These are phyloP conservation scores for Picochlorum sp. DNA, from an alignment of 139 green algal species.

Conservation along the genomic window DNA sequence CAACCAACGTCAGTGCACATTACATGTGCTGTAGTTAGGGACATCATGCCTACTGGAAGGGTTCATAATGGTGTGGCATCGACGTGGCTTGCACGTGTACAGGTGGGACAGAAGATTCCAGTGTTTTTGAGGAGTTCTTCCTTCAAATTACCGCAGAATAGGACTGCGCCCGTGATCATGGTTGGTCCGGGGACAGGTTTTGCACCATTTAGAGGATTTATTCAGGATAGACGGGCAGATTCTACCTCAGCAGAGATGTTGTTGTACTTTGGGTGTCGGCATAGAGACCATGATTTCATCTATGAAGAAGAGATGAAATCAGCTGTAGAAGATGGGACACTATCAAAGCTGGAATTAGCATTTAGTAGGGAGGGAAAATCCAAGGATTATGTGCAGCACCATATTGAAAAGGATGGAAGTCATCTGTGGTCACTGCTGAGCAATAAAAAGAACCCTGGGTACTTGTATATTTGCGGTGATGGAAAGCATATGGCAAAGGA, in stretches of 20 bases:
- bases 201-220: constrained; percentile 93
- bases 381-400: constrained; percentile 87
- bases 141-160: constrained; percentile 78
- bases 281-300: constrained; percentile 68
- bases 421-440: constrained; percentile 31
- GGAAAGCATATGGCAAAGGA: constrained; percentile 94
- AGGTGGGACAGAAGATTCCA: constrained; percentile 32
- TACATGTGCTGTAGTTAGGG: constrained; percentile 73
- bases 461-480: constrained; percentile 94
- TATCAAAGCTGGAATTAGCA: constrained; percentile 64
- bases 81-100: constrained; percentile 37
- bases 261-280: constrained; percentile 87
- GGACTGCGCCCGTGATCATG: constrained; percentile 78
- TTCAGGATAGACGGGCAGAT: constrained; percentile 73
- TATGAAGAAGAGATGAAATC: constrained; percentile 74
- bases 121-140: constrained; percentile 74
- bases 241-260: constrained; percentile 14
- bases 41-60: constrained; percentile 55
- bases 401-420: constrained; percentile 45
- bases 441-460: constrained; percentile 21
- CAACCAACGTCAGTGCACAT: constrained; percentile 61
- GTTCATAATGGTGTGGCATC: constrained; percentile 66
- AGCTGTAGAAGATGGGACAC: constrained; percentile 38
- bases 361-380: constrained; percentile 53
- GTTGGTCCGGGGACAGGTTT: constrained; percentile 92